Evolutionary conservation across 1,284 basidiomycete species (phyloP).

Genomic region (Anthracocystis walkeri): DNA sequence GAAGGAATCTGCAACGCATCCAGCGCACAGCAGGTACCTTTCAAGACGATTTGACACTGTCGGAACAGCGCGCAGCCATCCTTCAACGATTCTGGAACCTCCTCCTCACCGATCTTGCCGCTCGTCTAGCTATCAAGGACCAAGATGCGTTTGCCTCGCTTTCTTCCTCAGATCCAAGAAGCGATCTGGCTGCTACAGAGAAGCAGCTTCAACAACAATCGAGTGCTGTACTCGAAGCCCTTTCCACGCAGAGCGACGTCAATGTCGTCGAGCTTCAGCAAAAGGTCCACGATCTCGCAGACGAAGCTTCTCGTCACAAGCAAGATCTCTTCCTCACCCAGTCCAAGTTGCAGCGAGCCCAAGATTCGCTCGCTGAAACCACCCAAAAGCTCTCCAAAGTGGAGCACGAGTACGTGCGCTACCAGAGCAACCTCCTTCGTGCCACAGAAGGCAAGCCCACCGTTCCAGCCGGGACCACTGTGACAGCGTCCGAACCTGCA

Average conservation of each 20-base stretch:
- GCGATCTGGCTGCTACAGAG: conserved; percentile 26
- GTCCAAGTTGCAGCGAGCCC: conserved; percentile 46
- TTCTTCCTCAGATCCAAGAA: conserved; percentile 17
- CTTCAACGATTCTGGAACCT: conserved; percentile 58
- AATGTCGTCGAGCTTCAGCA: conserved; percentile 41
- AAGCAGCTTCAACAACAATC: conserved; percentile 42
- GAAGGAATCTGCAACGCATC: conserved; percentile 49
- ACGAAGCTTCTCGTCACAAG: conserved; percentile 45
- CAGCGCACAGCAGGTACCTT: conserved; percentile 28
- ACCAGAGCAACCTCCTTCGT: conserved; percentile 51
- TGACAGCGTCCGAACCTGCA: conserved; percentile 15
- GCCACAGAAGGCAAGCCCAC: conserved; percentile 47
- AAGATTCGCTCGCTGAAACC: conserved; percentile 35
- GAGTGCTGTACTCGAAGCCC: conserved; percentile 28
- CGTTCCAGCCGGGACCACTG: conserved; percentile 25
- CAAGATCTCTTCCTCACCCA: conserved; percentile 51
- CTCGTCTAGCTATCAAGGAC: conserved; percentile 41
- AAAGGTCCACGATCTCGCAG: conserved; percentile 44
- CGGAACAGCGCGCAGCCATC: conserved; percentile 41
- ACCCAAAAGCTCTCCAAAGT: conserved; percentile 42
- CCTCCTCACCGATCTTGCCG: conserved; percentile 39
- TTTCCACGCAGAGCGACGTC: conserved; percentile 48
- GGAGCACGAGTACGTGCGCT: conserved; percentile 51
- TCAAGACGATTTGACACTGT: conserved; percentile 33
- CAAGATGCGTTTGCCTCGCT: conserved; percentile 27